Conservation (phyloP, 768 basidiomycete genomes). For the Tulasnella sp. region DNA sequence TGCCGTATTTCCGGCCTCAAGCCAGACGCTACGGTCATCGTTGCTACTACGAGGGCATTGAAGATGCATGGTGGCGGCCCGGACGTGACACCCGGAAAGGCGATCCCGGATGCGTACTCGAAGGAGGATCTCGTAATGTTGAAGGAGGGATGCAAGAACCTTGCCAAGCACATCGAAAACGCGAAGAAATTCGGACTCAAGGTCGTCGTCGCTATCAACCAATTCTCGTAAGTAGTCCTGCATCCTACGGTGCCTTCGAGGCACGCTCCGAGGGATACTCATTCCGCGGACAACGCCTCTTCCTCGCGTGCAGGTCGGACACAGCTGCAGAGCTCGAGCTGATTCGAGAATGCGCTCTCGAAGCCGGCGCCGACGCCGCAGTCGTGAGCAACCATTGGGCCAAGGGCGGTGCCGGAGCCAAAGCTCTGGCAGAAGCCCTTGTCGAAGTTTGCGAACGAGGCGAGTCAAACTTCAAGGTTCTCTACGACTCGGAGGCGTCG, state of each 20-base stretch:
- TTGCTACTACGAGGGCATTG: conserved; percentile 91
- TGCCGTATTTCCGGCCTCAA: conserved; percentile 85
- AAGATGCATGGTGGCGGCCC: conserved; percentile 99
- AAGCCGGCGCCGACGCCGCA: conserved; percentile 85
- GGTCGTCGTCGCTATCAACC: conserved; percentile 91
- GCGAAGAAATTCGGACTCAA: conserved; percentile 92
- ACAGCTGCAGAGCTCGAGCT: conserved; percentile 80
- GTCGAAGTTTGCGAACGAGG: conserved; percentile 66
- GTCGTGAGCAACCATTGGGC: conserved; percentile 98
- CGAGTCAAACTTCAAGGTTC: conserved; percentile 77
- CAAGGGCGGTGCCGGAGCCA: conserved; percentile 82
- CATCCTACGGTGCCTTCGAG: conserved; percentile 22
- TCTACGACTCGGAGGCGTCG: conserved; percentile 73
- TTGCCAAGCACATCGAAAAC: conserved; percentile 88
- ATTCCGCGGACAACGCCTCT: neutral
- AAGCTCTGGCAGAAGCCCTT: conserved; percentile 84
- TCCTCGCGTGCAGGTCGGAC: conserved; percentile 50
- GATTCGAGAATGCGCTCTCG: conserved; percentile 63
- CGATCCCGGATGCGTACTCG: conserved; percentile 85
- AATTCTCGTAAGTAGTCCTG: conserved; percentile 88
- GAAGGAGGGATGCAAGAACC: conserved; percentile 83
- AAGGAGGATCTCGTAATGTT: conserved; percentile 85
- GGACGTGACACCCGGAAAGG: conserved; percentile 90
- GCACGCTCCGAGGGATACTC: too few relatives aligned
- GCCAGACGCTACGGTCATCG: conserved; percentile 90